A percentile compares a stretch with the other conserved stretches of the same genome.
These are phyloP conservation scores for Sherardia arvensis DNA, from an alignment of 257 asterid species.

Conservation along the genomic window DNA sequence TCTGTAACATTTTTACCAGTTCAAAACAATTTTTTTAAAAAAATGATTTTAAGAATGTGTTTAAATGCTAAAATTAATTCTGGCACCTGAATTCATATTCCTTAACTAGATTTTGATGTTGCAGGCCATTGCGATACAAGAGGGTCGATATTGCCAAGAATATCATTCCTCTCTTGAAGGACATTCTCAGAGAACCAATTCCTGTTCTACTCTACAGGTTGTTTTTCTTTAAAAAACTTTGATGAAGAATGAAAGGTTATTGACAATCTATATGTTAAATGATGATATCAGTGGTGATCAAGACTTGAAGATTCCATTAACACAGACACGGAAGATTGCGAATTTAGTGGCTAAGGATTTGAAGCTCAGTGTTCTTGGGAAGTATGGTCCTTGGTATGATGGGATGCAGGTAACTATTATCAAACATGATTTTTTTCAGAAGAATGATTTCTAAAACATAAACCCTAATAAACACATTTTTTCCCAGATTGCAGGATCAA, in stretches of 20 bases:
- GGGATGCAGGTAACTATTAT: slow-evolving; percentile 18
- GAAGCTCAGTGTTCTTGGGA: slow-evolving; percentile 11
- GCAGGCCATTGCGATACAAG: slow-evolving; percentile 11
- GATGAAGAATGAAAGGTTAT: neutral
- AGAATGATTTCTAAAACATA: neutral
- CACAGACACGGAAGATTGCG: slow-evolving; percentile 19
- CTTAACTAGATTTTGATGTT: neutral
- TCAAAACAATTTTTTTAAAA: too few species aligned
- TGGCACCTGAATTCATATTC: neutral
- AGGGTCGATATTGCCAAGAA: neutral
- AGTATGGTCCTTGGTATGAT: slow-evolving; percentile 27
- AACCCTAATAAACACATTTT: neutral
- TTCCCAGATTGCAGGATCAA: slow-evolving; percentile 20
- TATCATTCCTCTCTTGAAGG: slow-evolving; percentile 16
- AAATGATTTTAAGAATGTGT: neutral
- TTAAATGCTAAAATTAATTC: too few species aligned
- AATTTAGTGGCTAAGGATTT: slow-evolving; percentile 12
- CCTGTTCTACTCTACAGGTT: slow-evolving; percentile 24
- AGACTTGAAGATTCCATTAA: slow-evolving; percentile 20
- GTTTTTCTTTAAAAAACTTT: neutral
- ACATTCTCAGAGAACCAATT: slow-evolving; percentile 11
- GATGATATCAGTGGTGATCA: slow-evolving; percentile 20
- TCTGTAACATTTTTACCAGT: too few species aligned
- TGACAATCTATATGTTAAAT: neutral
- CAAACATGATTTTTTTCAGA: neutral